Evolutionary conservation across 768 basidiomycete species (phyloP), one percentile per base, ranked within the genome.

Genomic region (Suillus subluteus): DNA sequence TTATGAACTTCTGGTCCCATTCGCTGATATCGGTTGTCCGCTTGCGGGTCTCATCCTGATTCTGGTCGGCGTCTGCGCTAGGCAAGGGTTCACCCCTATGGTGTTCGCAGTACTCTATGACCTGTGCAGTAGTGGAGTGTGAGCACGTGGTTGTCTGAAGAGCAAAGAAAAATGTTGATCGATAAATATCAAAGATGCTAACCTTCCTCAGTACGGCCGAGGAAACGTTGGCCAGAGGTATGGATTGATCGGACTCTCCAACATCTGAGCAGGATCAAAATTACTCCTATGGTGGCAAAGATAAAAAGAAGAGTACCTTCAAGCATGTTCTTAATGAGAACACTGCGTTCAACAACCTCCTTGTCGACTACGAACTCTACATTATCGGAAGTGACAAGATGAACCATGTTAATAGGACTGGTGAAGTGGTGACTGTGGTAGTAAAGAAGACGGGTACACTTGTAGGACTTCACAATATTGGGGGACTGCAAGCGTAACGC

Each of bases 311-410:
- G 62, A 66, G 66, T 46, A 94, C 98, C 98, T 81, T 99, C 98
- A 63, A 99, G 91, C 98, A 99, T 98, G 85, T 98, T 97, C 86
- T 97, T 98, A 81, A 99, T 98, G 73, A 99, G 88, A 12, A 97
- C 95, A 69, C 89, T 91, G 78, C 98, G 93, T 82, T 96, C 94
- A 65, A 95, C 95, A 65, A 99, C 94, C 65, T 96, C 93, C 80
- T 91, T 94, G 76, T 98, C 96, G 70, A 96, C 92, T 62, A 86
- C 85, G 82, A 97, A 99, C 69, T 91, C 88, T 80, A 98, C 98
- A 72, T 94, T 95, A 79, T 99, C 98, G 56, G 97, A 98, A 46
- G 95, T 96, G 76, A 90, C 87, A 81, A 96, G 91, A 73, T 89
- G 87, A 76, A 95, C 91, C 90, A 94, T 94, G 75, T 68, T 82